phyloP scores from a whole-genome alignment of 2,329 filamentous ascomycete genomes.

The Clarireedia homoeocarpa region DNA sequence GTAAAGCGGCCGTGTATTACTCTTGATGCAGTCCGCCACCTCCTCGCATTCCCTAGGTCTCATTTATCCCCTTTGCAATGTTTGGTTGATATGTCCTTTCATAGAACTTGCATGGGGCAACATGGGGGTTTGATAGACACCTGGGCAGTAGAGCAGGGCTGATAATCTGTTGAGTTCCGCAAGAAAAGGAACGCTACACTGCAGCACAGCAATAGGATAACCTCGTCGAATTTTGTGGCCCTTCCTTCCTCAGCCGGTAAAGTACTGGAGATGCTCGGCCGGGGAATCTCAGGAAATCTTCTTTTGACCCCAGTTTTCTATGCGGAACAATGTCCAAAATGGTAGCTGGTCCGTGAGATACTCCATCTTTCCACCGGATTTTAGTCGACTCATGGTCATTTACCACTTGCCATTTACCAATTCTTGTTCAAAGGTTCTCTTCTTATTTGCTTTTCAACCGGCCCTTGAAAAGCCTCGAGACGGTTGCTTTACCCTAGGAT shows the following conservation, averaged over 20 bases:
- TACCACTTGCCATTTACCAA: not conserved
- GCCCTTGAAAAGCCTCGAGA: not conserved
- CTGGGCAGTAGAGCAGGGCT: not conserved
- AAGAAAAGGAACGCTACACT: not conserved
- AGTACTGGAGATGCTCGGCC: too few relatives aligned
- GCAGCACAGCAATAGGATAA: too few relatives aligned
- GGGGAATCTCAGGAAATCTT: not conserved
- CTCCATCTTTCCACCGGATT: not conserved
- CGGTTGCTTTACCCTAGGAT: not conserved
- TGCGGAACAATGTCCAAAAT: constrained; percentile 1
- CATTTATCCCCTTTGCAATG: constrained; percentile 1
- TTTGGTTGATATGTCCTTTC: not conserved
- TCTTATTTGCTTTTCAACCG: not conserved
- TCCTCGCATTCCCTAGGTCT: not conserved
- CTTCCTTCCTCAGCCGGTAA: too few relatives aligned
- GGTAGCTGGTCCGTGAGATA: constrained; percentile 2
- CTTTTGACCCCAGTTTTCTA: constrained; percentile 2
- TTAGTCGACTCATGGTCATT: constrained; percentile 4
- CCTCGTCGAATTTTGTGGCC: too few relatives aligned
- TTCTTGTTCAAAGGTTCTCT: not conserved
- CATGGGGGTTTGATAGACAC: not conserved
- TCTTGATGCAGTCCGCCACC: not conserved
- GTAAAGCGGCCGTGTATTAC: not conserved
- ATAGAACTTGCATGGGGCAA: not conserved
- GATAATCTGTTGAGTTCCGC: not conserved